phyloP scores from a whole-genome alignment of 768 basidiomycete species.

The Kwoniella heveanensis region DNA sequence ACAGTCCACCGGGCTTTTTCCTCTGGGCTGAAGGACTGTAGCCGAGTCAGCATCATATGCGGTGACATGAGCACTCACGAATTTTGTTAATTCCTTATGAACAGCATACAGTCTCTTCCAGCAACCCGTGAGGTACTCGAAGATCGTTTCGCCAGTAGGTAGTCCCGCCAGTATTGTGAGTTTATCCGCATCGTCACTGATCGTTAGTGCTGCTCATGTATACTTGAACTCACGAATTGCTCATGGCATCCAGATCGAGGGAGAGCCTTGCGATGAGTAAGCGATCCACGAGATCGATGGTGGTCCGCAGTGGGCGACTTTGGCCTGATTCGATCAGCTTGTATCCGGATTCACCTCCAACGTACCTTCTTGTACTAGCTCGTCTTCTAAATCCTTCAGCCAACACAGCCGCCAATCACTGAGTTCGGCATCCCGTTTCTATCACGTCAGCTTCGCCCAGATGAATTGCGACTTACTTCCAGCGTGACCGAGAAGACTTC shows the following conservation, averaged over 20 bases:
- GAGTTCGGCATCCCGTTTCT: conserved; percentile 60
- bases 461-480: conserved; percentile 61
- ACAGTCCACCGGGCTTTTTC: conserved; percentile 63
- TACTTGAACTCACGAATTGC: conserved; percentile 30
- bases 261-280: conserved; percentile 82
- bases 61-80: conserved; percentile 19
- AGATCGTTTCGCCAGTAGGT: conserved; percentile 74
- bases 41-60: conserved; percentile 3
- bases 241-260: conserved; percentile 62
- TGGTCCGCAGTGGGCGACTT: conserved; percentile 59
- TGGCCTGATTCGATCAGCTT: conserved; percentile 37
- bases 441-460: conserved; percentile 10
- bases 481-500: conserved; percentile 77
- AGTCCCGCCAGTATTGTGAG: conserved; percentile 65
- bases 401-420: conserved; percentile 73
- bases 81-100: conserved; percentile 36
- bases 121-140: conserved; percentile 85
- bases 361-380: conserved; percentile 62
- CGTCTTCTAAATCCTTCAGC: conserved; percentile 74
- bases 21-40: conserved; percentile 64
- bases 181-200: conserved; percentile 58
- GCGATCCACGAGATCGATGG: conserved; percentile 69
- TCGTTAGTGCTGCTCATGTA: conserved; percentile 59
- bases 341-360: conserved; percentile 14
- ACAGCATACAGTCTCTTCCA: conserved; percentile 82